Evolutionary conservation across 768 basidiomycete species (phyloP).

Genomic region (Suillus fuscotomentosus): DNA sequence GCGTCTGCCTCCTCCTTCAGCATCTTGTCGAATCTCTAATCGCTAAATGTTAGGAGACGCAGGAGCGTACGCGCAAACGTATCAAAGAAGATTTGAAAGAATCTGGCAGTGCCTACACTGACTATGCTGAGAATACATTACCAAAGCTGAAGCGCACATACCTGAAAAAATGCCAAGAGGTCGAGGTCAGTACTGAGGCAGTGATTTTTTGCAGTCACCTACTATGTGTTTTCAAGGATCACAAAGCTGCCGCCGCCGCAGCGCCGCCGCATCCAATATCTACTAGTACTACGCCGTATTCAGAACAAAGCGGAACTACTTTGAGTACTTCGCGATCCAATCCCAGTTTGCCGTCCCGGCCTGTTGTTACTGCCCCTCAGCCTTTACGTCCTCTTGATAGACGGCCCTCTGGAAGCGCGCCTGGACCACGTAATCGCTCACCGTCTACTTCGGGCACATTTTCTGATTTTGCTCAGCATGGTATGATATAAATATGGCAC

Average conservation of each 20-base stretch:
- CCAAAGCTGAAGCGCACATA: slow-evolving; percentile 82
- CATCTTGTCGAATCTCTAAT: slow-evolving; percentile 2
- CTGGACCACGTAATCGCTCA: slow-evolving; percentile 62
- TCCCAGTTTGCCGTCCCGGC: slow-evolving; percentile 44
- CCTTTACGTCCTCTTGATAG: slow-evolving; percentile 75
- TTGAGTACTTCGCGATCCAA: slow-evolving; percentile 43
- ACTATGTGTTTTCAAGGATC: slow-evolving; percentile 47
- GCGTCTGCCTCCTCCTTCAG: slow-evolving; percentile 7
- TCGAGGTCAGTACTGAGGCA: slow-evolving; percentile 56
- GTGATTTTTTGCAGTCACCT: background rate
- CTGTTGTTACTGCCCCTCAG: slow-evolving; percentile 67
- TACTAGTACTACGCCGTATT: slow-evolving; percentile 19
- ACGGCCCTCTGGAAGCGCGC: slow-evolving; percentile 60
- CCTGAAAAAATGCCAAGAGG: slow-evolving; percentile 81
- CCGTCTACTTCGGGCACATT: slow-evolving; percentile 82
- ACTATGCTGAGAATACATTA: slow-evolving; percentile 76
- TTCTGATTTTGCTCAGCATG: slow-evolving; percentile 86
- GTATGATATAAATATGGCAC: slow-evolving; percentile 31
- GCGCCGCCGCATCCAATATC: slow-evolving; percentile 26
- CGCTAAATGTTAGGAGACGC: slow-evolving; percentile 61
- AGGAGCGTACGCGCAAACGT: slow-evolving; percentile 87
- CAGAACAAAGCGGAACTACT: slow-evolving; percentile 30
- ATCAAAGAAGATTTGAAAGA: slow-evolving; percentile 90
- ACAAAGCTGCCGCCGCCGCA: slow-evolving; percentile 50
- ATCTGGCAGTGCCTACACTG: slow-evolving; percentile 71